These are phyloP conservation scores for Thelephora ganbajun DNA, from an alignment of 768 basidiomycete species.

Conservation along the genomic window DNA sequence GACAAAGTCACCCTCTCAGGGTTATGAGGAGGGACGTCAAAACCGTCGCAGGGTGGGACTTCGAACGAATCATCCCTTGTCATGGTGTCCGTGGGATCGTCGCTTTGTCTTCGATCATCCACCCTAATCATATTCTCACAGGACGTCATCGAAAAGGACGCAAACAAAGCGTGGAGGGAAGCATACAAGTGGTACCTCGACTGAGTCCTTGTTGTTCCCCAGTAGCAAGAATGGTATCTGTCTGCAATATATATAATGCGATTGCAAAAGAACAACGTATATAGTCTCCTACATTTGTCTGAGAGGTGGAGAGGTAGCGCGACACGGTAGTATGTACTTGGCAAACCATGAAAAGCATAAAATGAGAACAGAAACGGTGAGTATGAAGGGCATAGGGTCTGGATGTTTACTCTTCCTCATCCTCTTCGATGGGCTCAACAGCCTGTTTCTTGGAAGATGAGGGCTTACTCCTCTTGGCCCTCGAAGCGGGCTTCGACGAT, in stretches of 20 bases:
- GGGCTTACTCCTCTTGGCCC: constrained; percentile 5
- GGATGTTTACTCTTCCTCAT: neutral
- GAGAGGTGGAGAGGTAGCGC: neutral
- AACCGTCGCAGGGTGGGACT: constrained; percentile 60
- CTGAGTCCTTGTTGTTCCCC: neutral
- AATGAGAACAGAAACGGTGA: neutral
- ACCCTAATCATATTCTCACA: constrained; percentile 5
- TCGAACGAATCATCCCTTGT: constrained; percentile 61
- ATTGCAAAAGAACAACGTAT: neutral
- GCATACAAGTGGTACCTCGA: constrained; percentile 15
- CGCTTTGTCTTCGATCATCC: neutral
- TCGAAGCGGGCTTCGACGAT: constrained; percentile 1
- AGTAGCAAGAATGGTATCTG: constrained; percentile 3
- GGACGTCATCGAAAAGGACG: constrained; percentile 37
- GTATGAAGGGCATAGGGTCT: neutral
- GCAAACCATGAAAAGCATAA: neutral
- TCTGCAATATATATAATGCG: constrained; percentile 1
- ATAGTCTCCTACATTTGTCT: no score
- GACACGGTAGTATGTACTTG: neutral
- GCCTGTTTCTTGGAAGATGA: constrained; percentile 1
- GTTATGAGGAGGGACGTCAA: constrained; percentile 50
- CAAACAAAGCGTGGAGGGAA: constrained; percentile 25
- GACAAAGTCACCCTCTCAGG: constrained; percentile 10
- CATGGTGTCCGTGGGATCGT: constrained; percentile 32
- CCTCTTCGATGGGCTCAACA: neutral